Conservation (phyloP, 805 yeast species). For the Scheffersomyces lignosus region DNA sequence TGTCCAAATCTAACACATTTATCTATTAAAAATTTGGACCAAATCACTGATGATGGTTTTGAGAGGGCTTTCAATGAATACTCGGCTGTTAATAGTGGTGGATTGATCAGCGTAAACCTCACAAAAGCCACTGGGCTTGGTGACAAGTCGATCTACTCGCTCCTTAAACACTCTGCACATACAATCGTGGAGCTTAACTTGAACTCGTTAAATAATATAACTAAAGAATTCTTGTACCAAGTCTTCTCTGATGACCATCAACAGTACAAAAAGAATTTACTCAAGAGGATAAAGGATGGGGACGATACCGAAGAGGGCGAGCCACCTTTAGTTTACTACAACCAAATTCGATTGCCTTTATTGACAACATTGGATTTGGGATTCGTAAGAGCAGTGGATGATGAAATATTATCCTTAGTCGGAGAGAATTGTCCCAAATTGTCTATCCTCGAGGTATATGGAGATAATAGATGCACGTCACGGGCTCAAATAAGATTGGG, state of each 20-base stretch:
- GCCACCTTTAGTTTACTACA: conserved; percentile 10
- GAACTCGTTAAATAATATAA: conserved; percentile 67
- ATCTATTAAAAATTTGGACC: conserved; percentile 59
- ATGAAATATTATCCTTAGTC: conserved; percentile 58
- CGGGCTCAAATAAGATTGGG: conserved; percentile 53
- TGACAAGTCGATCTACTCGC: conserved; percentile 59
- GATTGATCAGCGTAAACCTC: conserved; percentile 59
- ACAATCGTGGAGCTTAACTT: conserved; percentile 70
- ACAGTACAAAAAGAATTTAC: conserved; percentile 21
- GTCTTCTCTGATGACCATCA: conserved; percentile 39
- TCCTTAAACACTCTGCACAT: conserved; percentile 60
- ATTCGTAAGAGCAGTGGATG: conserved; percentile 75
- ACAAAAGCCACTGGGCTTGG: conserved; percentile 66
- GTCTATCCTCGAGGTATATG: conserved; percentile 74
- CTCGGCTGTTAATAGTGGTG: conserved; percentile 47
- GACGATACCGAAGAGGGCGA: conserved; percentile 7
- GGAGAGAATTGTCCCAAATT: conserved; percentile 62
- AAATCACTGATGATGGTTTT: conserved; percentile 69
- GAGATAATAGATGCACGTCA: conserved; percentile 66
- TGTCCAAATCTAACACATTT: conserved; percentile 57
- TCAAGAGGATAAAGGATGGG: conserved; percentile 13
- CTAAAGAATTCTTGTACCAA: conserved; percentile 49
- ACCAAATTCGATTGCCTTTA: conserved; percentile 46
- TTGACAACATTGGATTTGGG: conserved; percentile 74
- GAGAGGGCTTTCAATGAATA: conserved; percentile 57